phyloP scores from a whole-genome alignment of 2,329 filamentous ascomycete species.

The Cytospora leucostoma region DNA sequence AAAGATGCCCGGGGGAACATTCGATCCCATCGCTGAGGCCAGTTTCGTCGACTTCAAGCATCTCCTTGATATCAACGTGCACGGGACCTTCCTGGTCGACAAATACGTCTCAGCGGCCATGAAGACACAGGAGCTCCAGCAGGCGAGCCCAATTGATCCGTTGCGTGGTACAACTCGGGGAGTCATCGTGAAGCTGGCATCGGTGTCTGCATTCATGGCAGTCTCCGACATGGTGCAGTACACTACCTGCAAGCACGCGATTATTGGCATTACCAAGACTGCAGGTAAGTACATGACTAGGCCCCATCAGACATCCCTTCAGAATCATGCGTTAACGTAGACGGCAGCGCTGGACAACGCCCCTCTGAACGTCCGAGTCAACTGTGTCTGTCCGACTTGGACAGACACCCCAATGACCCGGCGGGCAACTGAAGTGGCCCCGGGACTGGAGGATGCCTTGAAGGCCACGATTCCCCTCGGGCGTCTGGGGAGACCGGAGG shows the following conservation, averaged over 20 bases:
- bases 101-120: constrained; percentile 16
- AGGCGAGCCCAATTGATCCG: constrained; percentile 2
- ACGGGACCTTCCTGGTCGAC: constrained; percentile 17
- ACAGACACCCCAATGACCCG: constrained; percentile 23
- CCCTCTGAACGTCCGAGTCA: constrained; percentile 9
- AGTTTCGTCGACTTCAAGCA: constrained; percentile 24
- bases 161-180: constrained; percentile 7
- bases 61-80: constrained; percentile 15
- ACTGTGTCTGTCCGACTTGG: constrained; percentile 16
- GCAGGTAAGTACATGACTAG: constrained; percentile 3
- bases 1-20: constrained; percentile 15
- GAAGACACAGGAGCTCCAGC: constrained; percentile 8
- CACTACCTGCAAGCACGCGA: constrained; percentile 21
- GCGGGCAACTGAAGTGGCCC: constrained; percentile 17
- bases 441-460: constrained; percentile 18
- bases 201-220: constrained; percentile 9
- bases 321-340: not conserved
- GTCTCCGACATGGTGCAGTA: constrained; percentile 22
- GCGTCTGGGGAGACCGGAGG: constrained; percentile 17
- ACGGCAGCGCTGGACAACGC: constrained; percentile 17
- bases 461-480: constrained; percentile 13
- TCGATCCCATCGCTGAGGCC: constrained; percentile 17
- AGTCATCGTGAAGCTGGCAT: constrained; percentile 8
- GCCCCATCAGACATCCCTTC: not conserved
- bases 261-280: constrained; percentile 17